Evolutionary conservation across 371 early-diverging fungal genomes (phyloP), one percentile per base, ranked within the genome.

Genomic region (Mortierella sp.): DNA sequence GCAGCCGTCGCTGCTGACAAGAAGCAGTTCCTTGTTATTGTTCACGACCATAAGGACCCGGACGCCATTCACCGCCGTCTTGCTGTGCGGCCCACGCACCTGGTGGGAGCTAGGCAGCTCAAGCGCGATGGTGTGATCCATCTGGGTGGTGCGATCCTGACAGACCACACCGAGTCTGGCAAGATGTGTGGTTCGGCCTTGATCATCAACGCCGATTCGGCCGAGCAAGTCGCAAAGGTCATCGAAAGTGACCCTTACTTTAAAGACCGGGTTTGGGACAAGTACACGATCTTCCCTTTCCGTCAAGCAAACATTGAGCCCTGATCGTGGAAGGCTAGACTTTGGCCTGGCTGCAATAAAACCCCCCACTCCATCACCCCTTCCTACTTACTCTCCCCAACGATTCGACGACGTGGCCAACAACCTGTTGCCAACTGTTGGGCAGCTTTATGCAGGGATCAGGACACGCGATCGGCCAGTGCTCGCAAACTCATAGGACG

Each of bases 191-290:
- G 90, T 10, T 84, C 84, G 38, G 57, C 82, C 43, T 67, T 89
- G 57, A 57, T 89, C 16, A 53, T 83, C 1, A 78, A 81, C 7
- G 86, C 84, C 18, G 84, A 86, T 7, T 72, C 71, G 14, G 58
- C 63, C 16, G 81, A 84, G 39, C 82, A 85, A 18, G 81, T 84
- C n/a, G 63, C 67, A 12, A 54, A 79, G 12, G 58, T 62, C 13
- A 46, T 90, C 27, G 70, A 65, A 28, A 54, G 64, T 10, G 90
- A 90, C 62, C 80, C 78, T 23, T 90, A 90, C 65, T 72, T 81
- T 19, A 78, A 72, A 3, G 84, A 80, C 34, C 84, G 84, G 41
- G 90, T 90, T 9, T 90, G 90, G 90, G 82, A 87, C 42, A 78
- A 79, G 30, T 82, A 72, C 63, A 79, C 83, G 12, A 76, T 88